Base-by-base conservation (phyloP, 306 rosid genomes). In the Lathyrus sativus region DNA sequence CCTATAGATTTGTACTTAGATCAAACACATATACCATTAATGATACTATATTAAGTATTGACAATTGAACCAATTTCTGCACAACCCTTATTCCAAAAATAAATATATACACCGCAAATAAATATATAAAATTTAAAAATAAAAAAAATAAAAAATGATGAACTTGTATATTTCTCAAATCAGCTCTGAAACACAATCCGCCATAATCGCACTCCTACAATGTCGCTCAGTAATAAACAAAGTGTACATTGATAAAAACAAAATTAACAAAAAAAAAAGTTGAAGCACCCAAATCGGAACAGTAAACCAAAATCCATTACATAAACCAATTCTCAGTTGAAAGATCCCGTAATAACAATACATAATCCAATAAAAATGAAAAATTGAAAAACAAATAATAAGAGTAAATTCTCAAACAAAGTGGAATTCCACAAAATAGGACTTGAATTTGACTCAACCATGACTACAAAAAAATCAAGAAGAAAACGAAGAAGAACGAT, bases 371-470 rank as follows among this genome's bases (percentile, higher is more conserved):
- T 9, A 51, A 51, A 51, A 50, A 18, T 5, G n/a, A 9, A 66
- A 48, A 71, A 55, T 38, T 1, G 11, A 53, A 28, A 44, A 33
- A 35, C 39, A 7, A 35, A 64, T 4, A 37, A 13, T 5, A 57
- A 51, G 0, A 26, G 13, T 43, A 14, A 55, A 56, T 39, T 71
- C 37, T 42, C 41, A n/a, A 38, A 42, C 39, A n/a, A 45, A 56
- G 22, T 17, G 29, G 39, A 38, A 31, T 63, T 49, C 29, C 67
- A 33, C 29, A 75, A 62, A 62, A 63, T 43, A 50, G 6, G 83
- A 84, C 80, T 66, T 63, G 38, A 19, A 35, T 63, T 78, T 72
- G 77, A 79, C n/a, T n/a, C n/a, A n/a, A n/a, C n/a, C n/a, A n/a
- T n/a, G n/a, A n/a, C 71, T 49, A 15, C 2, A 13, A 28, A 19